Evolutionary conservation across 192 early-diverging fungal genomes (phyloP), one percentile per base, ranked within the genome.

Genomic region (Lobulomyces angularis): DNA sequence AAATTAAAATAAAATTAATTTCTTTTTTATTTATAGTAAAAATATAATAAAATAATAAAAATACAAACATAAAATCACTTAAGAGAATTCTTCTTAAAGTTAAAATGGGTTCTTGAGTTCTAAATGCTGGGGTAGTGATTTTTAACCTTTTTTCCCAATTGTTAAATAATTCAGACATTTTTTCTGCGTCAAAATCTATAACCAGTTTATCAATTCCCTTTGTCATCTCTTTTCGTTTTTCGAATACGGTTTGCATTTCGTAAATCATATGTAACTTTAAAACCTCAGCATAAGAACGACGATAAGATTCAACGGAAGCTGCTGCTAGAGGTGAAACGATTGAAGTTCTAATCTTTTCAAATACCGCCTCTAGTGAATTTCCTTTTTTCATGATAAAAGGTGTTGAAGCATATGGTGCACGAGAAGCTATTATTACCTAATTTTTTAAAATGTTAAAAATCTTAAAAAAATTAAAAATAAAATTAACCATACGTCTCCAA

Each of bases 241-340:
- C 26, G 3, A n/a, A 51, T 34, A 57, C 48, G 1, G 46, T 53
- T 39, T 84, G 74, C 7, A 81, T 32, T 41, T 85, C 85, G 25
- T 69, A 61, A 12, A 85, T 56, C 61, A 82, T 67, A 35, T 77
- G 69, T 2, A 88, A 56, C 45, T 78, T 72, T 11, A 81, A 50
- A 5, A 77, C 46, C 17, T 45, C 43, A 25, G 76, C 73, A 35
- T 88, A 80, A 1, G 61, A 53, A 1, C 75, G 44, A 5, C 50
- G 35, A 37, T 85, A 88, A 1, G 77, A 71, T 38, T 82, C 73
- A 63, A 77, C 68, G 33, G 69, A 68, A 0, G 79, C 71, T 20
- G 72, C 68, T 0, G 71, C 55, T 6, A 85, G 53, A 0, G 67
- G 53, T 0, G 58, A 57, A 9, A 72, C 62, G 8, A 82, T 40